A percentile compares a stretch with the other conserved stretches of the same genome.
phyloP scores from a whole-genome alignment of 1,139 yeast genomes.

The Suhomyces taliae region DNA sequence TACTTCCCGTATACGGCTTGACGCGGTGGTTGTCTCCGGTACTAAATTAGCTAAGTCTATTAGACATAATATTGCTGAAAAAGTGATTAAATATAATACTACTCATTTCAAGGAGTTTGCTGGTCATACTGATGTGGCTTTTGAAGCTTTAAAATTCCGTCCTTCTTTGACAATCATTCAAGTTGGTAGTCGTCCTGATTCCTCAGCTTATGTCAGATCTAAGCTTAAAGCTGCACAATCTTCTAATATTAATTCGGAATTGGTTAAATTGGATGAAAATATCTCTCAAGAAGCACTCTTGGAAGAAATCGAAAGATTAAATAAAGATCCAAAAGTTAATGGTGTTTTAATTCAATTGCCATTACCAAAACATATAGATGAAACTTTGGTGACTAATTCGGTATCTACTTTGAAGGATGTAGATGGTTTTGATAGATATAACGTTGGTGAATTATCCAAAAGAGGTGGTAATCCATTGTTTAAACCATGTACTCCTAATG shows the following conservation, averaged over 20 bases:
- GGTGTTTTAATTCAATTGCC: conserved; percentile 77
- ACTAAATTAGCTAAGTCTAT: conserved; percentile 43
- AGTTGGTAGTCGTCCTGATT: conserved; percentile 75
- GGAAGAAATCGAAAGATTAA: conserved; percentile 54
- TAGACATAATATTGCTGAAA: conserved; percentile 39
- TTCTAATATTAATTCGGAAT: conserved; percentile 60
- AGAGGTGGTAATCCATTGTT: conserved; percentile 70
- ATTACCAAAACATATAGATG: conserved; percentile 68
- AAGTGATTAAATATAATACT: conserved; percentile 41
- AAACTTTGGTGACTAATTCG: conserved; percentile 64
- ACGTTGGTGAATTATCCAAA: conserved; percentile 74
- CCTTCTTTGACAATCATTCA: conserved; percentile 72
- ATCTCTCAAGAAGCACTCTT: conserved; percentile 58
- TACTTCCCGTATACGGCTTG: conserved; percentile 15
- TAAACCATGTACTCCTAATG: conserved; percentile 81
- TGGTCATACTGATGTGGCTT: conserved; percentile 16
- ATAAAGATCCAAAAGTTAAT: conserved; percentile 63
- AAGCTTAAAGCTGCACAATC: conserved; percentile 72
- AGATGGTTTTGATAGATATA: conserved; percentile 75
- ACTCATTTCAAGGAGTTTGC: conserved; percentile 23
- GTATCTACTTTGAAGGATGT: conserved; percentile 72
- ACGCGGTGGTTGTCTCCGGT: conserved; percentile 48
- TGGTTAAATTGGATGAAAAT: conserved; percentile 56
- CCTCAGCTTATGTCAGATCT: conserved; percentile 74
- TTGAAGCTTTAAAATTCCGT: conserved; percentile 44